Evolutionary conservation across 139 green algal genomes (phyloP).

Genomic region (Haematococcus lacustris): DNA sequence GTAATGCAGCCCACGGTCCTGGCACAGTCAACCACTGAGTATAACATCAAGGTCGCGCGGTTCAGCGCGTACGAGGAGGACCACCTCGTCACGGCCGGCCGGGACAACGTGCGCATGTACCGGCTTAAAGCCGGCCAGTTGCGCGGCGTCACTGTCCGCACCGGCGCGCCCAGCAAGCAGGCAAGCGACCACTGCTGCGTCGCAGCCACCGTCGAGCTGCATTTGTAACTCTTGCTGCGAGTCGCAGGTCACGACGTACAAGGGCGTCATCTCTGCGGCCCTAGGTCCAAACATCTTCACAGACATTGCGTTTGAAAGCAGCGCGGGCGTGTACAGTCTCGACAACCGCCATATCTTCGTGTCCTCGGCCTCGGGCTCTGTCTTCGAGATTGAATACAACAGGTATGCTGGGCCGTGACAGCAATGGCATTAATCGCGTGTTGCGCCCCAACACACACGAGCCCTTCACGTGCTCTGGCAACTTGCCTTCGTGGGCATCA

Average conservation of each 20-base stretch:
- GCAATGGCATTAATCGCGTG: too few relatives aligned
- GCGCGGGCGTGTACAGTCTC: slow-evolving; percentile 16
- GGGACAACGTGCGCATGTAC: slow-evolving; percentile 69
- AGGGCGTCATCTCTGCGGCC: slow-evolving; percentile 19
- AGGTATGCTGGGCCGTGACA: slow-evolving; percentile 21
- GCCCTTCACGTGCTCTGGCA: too few relatives aligned
- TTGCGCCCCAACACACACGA: too few relatives aligned
- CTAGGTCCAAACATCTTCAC: slow-evolving; percentile 69
- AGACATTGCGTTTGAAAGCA: slow-evolving; percentile 67
- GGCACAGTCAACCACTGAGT: slow-evolving; percentile 40
- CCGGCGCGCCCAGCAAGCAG: slow-evolving; percentile 19
- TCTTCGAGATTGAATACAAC: slow-evolving; percentile 64
- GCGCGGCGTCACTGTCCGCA: slow-evolving; percentile 48
- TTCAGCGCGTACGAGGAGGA: slow-evolving; percentile 66
- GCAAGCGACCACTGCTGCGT: too few relatives aligned
- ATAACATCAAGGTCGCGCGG: slow-evolving; percentile 56
- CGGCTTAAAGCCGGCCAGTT: slow-evolving; percentile 60
- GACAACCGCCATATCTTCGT: slow-evolving; percentile 38
- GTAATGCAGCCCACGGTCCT: slow-evolving; percentile 41
- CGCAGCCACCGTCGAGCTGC: too few relatives aligned
- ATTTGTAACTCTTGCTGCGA: not conserved
- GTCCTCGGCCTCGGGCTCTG: slow-evolving; percentile 41
- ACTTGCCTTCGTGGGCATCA: too few relatives aligned
- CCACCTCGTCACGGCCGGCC: slow-evolving; percentile 55
- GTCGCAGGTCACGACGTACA: slow-evolving; percentile 20